Percentiles rank a stretch among this genome's conserved stretches.
phyloP scores from a whole-genome alignment of 176 grass and related monocot genomes.

The Guadua angustifolia region DNA sequence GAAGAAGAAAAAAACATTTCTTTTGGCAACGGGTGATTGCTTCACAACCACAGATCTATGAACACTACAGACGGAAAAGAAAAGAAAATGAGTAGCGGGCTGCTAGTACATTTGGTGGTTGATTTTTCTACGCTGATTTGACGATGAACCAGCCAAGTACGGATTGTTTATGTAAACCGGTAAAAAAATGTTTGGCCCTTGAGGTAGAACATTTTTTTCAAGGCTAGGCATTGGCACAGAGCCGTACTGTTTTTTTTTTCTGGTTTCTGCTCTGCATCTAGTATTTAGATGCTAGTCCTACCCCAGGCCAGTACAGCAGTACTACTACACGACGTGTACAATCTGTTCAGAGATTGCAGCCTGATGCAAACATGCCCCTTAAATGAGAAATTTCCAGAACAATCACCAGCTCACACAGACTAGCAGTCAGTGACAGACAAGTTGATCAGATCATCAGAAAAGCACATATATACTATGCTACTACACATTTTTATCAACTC shows the following conservation, averaged over 20 bases:
- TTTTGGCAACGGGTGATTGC: background rate
- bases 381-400: background rate
- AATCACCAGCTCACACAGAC: background rate
- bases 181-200: background rate
- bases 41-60: background rate
- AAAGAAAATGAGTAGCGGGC: background rate
- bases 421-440: background rate
- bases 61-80: background rate
- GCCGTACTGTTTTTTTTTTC: background rate
- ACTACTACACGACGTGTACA: background rate
- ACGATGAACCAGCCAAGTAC: background rate
- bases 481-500: background rate
- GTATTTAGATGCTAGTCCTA: background rate
- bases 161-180: background rate
- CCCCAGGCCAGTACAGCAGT: too few relatives aligned
- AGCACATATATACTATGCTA: background rate
- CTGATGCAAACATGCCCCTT: slow-evolving; percentile 4
- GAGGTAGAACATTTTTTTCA: too few relatives aligned
- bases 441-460: background rate
- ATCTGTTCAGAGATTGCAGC: background rate
- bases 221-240: background rate
- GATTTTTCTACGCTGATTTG: background rate
- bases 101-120: too few relatives aligned
- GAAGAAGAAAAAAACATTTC: background rate
- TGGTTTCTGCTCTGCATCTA: background rate